Evolutionary conservation across 257 asterid species (phyloP).

Genomic region (Phtheirospermum japonicum): DNA sequence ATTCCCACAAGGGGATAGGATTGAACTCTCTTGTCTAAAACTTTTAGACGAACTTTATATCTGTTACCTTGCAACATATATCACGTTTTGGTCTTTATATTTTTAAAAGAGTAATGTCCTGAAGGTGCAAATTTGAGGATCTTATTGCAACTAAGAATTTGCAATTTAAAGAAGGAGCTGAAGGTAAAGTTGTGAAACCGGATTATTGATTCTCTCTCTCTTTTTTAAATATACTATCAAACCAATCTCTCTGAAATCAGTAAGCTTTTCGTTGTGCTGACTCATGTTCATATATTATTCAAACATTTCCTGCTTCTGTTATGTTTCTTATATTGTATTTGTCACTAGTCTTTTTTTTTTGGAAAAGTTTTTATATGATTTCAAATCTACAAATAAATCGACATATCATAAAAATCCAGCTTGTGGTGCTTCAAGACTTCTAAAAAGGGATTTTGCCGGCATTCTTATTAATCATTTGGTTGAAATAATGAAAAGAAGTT

Average conservation of each 20-base stretch:
- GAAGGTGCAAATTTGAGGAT: slow-evolving; percentile 9
- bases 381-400: not conserved
- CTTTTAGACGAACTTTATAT: not conserved
- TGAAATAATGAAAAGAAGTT: not conserved
- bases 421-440: not conserved
- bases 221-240: not conserved
- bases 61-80: not conserved
- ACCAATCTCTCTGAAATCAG: not conserved
- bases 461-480: not conserved
- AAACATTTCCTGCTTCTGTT: not conserved
- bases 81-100: not conserved
- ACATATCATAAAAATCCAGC: not conserved
- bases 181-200: not conserved
- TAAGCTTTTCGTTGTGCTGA: not conserved
- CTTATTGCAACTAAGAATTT: not conserved
- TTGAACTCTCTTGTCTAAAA: not conserved
- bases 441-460: not conserved
- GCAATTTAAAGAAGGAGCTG: not conserved
- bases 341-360: not conserved
- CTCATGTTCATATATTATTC: not conserved
- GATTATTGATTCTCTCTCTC: not conserved
- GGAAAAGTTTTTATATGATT: not conserved
- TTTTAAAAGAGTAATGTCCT: not conserved
- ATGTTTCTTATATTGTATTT: not conserved
- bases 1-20: not conserved